Base-by-base conservation (phyloP, 1,284 basidiomycete genomes). In the Jaminaea rosea region DNA sequence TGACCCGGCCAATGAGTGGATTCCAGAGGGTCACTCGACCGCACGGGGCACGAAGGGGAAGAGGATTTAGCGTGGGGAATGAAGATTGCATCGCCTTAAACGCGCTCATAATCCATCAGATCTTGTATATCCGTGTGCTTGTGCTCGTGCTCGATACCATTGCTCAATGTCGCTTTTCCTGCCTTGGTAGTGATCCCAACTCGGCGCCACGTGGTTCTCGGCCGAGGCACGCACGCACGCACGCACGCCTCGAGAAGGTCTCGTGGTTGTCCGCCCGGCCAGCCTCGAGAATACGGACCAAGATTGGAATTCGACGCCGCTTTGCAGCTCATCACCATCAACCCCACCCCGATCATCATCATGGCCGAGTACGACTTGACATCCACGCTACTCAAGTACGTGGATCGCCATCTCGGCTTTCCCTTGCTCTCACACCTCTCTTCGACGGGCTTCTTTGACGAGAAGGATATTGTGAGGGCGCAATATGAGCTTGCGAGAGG, bases 401-500 rank as follows among this genome's bases (percentile, higher is more conserved):
- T 94, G 61, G 93, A 97, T 76, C 84, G 92, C 53, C 93, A 98
- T 79, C 81, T 98, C 44, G 85, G 87, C 44, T 86, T 96, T 66
- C 90, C 93, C 44, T 79, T 96, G 19, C 85, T 98, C 58, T 83
- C 85, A 27, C 89, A 94, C 77, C 83, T 97, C 50, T 58, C 54
- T 50, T 50, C 28, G 82, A 87, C 66, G 81, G 80, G 55, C 34
- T 77, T 85, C 36, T 92, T 90, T 75, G 80, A 85, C 1, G 79
- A 80, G 29, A 79, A 84, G 50, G 83, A 93, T 61, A 83, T 93
- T 51, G 82, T 83, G 54, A 79, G 83, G 47, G 89, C 89, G 21
- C 89, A 91, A 76, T 94, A 96, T 86, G 92, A 97, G 73, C 84
- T 97, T 51, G 88, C 90, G 53, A 93, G 89, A 75, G 87, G 86